Conservation (phyloP, 2,329 filamentous ascomycete genomes). For the Tolypocladium cylindrosporum region DNA sequence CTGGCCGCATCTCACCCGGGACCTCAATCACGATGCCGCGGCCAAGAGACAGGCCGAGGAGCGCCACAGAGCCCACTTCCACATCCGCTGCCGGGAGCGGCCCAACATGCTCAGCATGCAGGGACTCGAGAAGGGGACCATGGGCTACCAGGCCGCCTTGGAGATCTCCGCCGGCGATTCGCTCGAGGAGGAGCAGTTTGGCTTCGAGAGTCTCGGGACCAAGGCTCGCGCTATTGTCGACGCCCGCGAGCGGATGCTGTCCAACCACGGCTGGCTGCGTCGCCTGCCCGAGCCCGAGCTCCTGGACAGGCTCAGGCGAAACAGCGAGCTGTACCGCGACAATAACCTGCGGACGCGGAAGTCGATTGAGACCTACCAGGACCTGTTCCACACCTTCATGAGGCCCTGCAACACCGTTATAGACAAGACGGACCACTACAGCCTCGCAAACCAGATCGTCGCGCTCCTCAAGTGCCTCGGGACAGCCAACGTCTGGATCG, state of each 20-base stretch:
- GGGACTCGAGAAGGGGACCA: conserved; percentile 59
- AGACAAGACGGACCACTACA: conserved; percentile 48
- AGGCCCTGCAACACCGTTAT: conserved; percentile 45
- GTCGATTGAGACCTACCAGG: conserved; percentile 49
- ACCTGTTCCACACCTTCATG: conserved; percentile 50
- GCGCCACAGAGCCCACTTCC: conserved; percentile 45
- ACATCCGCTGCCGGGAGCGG: conserved; percentile 47
- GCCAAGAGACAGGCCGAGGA: conserved; percentile 31
- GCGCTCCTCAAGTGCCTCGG: conserved; percentile 56
- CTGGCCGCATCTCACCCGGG: conserved; percentile 50
- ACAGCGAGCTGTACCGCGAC: conserved; percentile 44
- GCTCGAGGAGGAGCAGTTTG: conserved; percentile 51
- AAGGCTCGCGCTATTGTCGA: conserved; percentile 46
- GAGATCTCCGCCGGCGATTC: conserved; percentile 56
- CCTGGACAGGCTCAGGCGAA: conserved; percentile 47
- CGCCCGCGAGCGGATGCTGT: conserved; percentile 46
- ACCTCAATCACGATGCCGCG: conserved; percentile 34
- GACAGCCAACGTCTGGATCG: conserved; percentile 59
- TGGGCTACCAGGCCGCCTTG: conserved; percentile 59
- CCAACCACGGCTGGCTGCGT: conserved; percentile 41
- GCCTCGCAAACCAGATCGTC: conserved; percentile 60
- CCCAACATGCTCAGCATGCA: conserved; percentile 67
- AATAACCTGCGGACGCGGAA: conserved; percentile 40
- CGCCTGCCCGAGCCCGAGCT: conserved; percentile 47
- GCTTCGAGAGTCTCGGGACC: conserved; percentile 44